Conservation (phyloP, 768 basidiomycete genomes). For the Tephrocybe sp. region DNA sequence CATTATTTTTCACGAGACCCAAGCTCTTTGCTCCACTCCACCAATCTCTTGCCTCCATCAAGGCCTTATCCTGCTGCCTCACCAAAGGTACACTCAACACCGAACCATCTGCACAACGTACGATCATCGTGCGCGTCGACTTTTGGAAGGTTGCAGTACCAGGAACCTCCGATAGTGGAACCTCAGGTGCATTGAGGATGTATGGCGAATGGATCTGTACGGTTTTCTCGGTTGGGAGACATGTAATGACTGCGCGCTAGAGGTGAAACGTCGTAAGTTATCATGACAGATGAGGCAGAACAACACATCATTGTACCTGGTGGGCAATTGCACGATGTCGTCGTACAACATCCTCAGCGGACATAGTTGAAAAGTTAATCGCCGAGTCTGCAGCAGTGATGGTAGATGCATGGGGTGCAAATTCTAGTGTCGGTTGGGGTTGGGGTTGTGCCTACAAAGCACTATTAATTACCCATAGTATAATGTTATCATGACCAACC, state of each 20-base stretch:
- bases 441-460: slow-evolving; percentile 50
- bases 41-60: slow-evolving; percentile 63
- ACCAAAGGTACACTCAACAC: slow-evolving; percentile 53
- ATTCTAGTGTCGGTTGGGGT: slow-evolving; percentile 41
- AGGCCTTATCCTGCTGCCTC: slow-evolving; percentile 58
- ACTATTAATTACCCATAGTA: too few species aligned
- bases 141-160: slow-evolving; percentile 46
- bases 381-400: slow-evolving; percentile 52
- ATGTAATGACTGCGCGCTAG: slow-evolving; percentile 34
- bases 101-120: slow-evolving; percentile 54
- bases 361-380: slow-evolving; percentile 56
- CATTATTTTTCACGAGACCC: slow-evolving; percentile 20
- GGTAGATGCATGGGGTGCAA: slow-evolving; percentile 51
- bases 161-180: slow-evolving; percentile 22
- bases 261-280: background rate
- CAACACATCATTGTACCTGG: slow-evolving; percentile 41
- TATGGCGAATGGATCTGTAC: slow-evolving; percentile 40
- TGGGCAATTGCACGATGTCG: slow-evolving; percentile 65
- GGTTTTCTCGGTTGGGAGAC: slow-evolving; percentile 29
- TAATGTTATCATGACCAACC: too few species aligned
- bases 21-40: slow-evolving; percentile 64
- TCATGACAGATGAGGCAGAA: background rate
- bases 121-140: slow-evolving; percentile 36
- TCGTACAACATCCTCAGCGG: slow-evolving; percentile 52
- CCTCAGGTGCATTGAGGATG: slow-evolving; percentile 11